Percentiles rank a stretch among this genome's conserved stretches.
These are phyloP conservation scores for Thinopyrum elongatum DNA, from an alignment of 176 grass and related monocot genomes.

Conservation along the genomic window DNA sequence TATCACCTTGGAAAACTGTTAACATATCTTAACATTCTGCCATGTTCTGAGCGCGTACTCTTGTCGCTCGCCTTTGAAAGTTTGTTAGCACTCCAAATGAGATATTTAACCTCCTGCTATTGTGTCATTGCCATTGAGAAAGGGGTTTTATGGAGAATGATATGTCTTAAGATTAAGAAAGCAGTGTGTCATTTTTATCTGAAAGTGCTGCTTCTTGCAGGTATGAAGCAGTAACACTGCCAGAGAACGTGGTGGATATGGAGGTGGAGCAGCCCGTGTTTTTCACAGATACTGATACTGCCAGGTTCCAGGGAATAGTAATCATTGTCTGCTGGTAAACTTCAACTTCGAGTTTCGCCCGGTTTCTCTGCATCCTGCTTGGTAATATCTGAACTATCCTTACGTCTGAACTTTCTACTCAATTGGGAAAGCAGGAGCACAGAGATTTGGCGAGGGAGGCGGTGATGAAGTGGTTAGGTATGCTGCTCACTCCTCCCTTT, in stretches of 20 bases:
- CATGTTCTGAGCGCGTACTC: constrained; percentile 1
- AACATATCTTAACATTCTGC: not conserved
- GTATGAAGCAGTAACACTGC: constrained; percentile 86
- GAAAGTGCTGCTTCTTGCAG: constrained; percentile 40
- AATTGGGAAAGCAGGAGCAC: too few relatives aligned
- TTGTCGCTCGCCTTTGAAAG: not conserved
- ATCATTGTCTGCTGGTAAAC: too few relatives aligned
- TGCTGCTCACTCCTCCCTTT: too few relatives aligned
- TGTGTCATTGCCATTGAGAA: constrained; percentile 3
- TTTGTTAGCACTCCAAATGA: not conserved
- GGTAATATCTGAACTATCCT: too few relatives aligned
- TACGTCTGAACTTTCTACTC: too few relatives aligned
- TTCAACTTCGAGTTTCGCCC: too few relatives aligned
- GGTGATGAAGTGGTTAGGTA: too few relatives aligned
- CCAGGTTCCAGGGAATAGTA: constrained; percentile 74
- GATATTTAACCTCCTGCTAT: not conserved
- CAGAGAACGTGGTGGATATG: constrained; percentile 49
- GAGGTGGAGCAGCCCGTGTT: constrained; percentile 63
- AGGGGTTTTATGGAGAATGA: not conserved
- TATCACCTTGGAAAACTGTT: not conserved
- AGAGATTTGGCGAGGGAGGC: too few relatives aligned
- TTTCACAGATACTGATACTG: constrained; percentile 40
- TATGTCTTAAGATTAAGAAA: constrained; percentile 22
- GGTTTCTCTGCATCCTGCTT: too few relatives aligned
- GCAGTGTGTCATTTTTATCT: not conserved